These are phyloP conservation scores for Colletotrichum tabaci DNA, from an alignment of 2,329 filamentous ascomycete species.

Conservation along the genomic window DNA sequence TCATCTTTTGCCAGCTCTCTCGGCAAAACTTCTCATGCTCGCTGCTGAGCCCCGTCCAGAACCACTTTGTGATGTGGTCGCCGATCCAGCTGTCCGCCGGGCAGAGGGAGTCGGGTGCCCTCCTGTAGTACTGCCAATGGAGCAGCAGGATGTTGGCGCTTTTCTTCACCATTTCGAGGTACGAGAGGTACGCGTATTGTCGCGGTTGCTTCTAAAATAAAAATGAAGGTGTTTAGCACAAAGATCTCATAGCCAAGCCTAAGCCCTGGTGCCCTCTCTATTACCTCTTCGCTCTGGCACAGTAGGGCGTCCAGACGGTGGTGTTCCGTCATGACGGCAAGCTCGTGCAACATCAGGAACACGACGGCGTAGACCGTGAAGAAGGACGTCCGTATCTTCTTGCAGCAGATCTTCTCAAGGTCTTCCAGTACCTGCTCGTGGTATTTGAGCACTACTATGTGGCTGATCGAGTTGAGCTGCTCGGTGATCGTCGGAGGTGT, in stretches of 20 bases:
- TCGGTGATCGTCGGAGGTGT: conserved; percentile 62
- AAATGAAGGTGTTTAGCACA: no score
- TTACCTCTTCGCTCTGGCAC: conserved; percentile 1
- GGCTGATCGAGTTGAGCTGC: conserved; percentile 61
- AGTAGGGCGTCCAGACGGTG: neutral
- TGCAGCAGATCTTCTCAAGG: conserved; percentile 50
- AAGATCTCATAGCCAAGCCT: no score
- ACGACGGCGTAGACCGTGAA: conserved; percentile 56
- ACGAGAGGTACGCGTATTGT: neutral
- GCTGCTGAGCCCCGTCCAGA: neutral
- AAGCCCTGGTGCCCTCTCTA: neutral
- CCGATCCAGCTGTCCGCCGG: conserved; percentile 2
- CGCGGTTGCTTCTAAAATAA: neutral
- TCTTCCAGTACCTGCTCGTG: conserved; percentile 51
- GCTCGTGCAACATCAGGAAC: conserved; percentile 58
- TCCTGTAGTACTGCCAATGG: conserved; percentile 65
- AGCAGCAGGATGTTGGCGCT: conserved; percentile 62
- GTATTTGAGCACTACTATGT: conserved; percentile 52
- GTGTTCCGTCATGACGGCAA: conserved; percentile 3
- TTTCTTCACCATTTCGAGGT: conserved; percentile 1
- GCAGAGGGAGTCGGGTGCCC: neutral
- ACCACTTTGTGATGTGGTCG: conserved; percentile 23
- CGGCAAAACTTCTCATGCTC: conserved; percentile 6
- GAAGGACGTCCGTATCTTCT: conserved; percentile 45
- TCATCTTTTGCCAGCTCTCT: neutral